phyloP scores from a whole-genome alignment of 1,284 basidiomycete genomes.

The Boletus semigastroideus region DNA sequence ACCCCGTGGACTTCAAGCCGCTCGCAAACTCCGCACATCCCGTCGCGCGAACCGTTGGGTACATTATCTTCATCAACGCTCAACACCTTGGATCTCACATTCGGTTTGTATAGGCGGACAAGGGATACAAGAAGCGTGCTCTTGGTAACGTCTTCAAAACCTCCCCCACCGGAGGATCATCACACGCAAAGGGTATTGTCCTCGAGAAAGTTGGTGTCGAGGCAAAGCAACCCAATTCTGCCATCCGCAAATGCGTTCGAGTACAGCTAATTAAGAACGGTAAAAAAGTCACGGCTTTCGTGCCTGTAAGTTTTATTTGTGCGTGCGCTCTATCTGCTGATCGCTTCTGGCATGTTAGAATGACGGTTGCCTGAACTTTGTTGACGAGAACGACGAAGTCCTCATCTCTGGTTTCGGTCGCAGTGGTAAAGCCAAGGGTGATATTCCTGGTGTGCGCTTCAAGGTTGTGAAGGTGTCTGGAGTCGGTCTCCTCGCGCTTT shows the following conservation, averaged over 20 bases:
- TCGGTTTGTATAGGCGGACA: constrained; percentile 75
- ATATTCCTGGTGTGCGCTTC: constrained; percentile 97
- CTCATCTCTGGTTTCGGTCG: constrained; percentile 99
- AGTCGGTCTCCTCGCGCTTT: constrained; percentile 95
- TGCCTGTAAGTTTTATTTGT: constrained; percentile 47
- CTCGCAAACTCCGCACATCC: constrained; percentile 95
- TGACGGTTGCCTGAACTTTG: constrained; percentile 99
- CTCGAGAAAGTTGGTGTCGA: constrained; percentile 97
- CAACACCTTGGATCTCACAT: constrained; percentile 13
- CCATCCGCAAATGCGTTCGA: constrained; percentile 99
- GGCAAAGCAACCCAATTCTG: constrained; percentile 99
- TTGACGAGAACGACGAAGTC: constrained; percentile 99
- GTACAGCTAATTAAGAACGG: constrained; percentile 99
- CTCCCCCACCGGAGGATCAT: constrained; percentile 98
- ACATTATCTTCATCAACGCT: constrained; percentile 32
- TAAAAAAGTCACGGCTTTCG: constrained; percentile 96
- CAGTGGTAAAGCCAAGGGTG: constrained; percentile 98
- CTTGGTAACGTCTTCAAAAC: constrained; percentile 99
- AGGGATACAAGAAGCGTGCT: constrained; percentile 99
- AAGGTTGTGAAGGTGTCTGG: constrained; percentile 99
- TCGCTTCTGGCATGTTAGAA: constrained; percentile 55
- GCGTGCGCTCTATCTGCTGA: not conserved
- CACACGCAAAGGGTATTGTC: constrained; percentile 99
- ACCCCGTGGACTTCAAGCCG: constrained; percentile 99
- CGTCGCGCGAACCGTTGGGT: constrained; percentile 98